Evolutionary conservation across 2,329 filamentous ascomycete species (phyloP).

Genomic region (Epichloe gansuensis): DNA sequence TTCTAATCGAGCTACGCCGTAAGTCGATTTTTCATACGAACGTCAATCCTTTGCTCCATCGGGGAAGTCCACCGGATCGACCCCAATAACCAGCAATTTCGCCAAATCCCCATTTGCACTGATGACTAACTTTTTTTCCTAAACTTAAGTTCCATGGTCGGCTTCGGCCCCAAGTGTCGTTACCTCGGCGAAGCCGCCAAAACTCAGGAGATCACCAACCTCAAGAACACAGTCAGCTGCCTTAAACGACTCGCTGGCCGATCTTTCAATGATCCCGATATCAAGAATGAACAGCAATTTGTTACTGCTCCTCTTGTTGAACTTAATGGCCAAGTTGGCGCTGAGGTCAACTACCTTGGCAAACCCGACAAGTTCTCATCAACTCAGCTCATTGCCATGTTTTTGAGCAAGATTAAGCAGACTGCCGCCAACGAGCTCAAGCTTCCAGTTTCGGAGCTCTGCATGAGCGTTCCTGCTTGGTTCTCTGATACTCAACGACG

Average conservation of each 20-base stretch:
- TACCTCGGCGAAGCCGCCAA: constrained; percentile 93
- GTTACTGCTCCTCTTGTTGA: constrained; percentile 79
- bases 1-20: constrained; percentile 96
- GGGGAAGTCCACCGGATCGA: neutral
- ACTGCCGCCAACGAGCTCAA: constrained; percentile 80
- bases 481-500: constrained; percentile 93
- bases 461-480: constrained; percentile 91
- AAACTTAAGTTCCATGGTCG: constrained; percentile 70
- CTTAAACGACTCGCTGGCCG: constrained; percentile 90
- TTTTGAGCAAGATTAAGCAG: constrained; percentile 83
- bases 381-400: constrained; percentile 90
- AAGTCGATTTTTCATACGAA: constrained; percentile 36
- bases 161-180: constrained; percentile 86
- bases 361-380: constrained; percentile 95
- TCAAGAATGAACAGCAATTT: constrained; percentile 84
- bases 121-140: neutral
- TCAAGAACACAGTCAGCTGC: constrained; percentile 94
- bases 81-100: too few relatives aligned
- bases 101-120: neutral
- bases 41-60: constrained; percentile 11
- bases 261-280: constrained; percentile 76
- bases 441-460: constrained; percentile 82
- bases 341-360: constrained; percentile 83
- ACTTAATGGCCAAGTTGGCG: constrained; percentile 86
- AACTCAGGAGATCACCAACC: constrained; percentile 97